Evolutionary conservation across 78 protist species (phyloP).

Genomic region (Dictyostelium brefeldianum): DNA sequence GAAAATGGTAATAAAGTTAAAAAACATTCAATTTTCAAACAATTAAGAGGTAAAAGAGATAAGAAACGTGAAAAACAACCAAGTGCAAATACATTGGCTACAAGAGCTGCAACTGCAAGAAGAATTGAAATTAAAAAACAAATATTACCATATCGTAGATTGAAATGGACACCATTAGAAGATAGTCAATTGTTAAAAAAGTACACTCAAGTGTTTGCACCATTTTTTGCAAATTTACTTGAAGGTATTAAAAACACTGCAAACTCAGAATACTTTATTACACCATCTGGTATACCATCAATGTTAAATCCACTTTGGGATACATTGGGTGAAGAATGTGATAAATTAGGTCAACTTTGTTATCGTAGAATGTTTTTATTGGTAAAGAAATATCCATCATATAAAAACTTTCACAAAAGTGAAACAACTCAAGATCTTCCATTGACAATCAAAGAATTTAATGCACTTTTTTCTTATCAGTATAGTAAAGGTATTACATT

Average conservation of each 20-base stretch:
- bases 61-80: neutral
- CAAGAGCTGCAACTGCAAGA: neutral
- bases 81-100: neutral
- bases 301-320: slow-evolving; percentile 30
- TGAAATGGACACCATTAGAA: slow-evolving; percentile 18
- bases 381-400: slow-evolving; percentile 44
- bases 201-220: neutral
- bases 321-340: neutral
- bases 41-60: neutral
- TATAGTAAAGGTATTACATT: neutral
- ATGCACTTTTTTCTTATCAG: neutral
- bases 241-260: neutral
- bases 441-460: neutral
- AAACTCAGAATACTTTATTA: neutral
- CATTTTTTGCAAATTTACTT: slow-evolving; percentile 5
- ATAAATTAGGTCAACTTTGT: neutral
- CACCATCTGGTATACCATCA: slow-evolving; percentile 38
- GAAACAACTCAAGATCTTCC: neutral
- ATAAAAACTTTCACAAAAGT: neutral
- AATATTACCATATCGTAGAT: neutral
- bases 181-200: neutral
- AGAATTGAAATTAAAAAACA: neutral
- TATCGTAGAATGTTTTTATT: slow-evolving; percentile 13
- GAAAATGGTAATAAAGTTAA: neutral
- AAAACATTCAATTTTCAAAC: neutral